Conservation (phyloP, 225 moss, liverwort and hornwort genomes). For the Physcomitrellopsis africana region DNA sequence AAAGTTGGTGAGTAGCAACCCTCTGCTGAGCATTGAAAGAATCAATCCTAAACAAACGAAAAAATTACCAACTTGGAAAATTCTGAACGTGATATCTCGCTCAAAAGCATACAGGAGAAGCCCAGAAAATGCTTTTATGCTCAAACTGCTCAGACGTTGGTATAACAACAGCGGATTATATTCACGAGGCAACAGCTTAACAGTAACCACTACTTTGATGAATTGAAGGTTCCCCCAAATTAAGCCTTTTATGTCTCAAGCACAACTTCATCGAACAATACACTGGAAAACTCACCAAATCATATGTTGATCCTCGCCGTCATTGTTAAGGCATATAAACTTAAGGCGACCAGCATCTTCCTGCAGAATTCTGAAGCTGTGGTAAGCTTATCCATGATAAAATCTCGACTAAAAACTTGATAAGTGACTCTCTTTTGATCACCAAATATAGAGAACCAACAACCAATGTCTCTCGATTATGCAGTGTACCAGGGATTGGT, state of each 20-base stretch:
- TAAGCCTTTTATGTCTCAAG: conserved; percentile 11
- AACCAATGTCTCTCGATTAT: conserved; percentile 3
- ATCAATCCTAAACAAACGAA: not conserved
- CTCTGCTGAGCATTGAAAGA: not conserved
- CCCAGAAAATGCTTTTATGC: conserved; percentile 4
- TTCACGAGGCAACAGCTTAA: not conserved
- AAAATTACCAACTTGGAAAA: not conserved
- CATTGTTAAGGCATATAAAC: conserved; percentile 92
- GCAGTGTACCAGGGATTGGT: conserved; percentile 1
- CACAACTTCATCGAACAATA: conserved; percentile 5
- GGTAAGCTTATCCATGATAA: conserved; percentile 5
- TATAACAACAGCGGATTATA: not conserved
- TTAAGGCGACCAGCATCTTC: conserved; percentile 90
- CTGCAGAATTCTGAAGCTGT: conserved; percentile 48
- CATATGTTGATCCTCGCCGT: conserved; percentile 95
- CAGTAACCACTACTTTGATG: not conserved
- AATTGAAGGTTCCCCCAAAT: not conserved
- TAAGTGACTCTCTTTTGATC: not conserved
- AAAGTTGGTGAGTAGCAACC: not conserved
- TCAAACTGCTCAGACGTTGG: not conserved
- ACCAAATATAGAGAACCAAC: not conserved
- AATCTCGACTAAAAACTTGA: not conserved
- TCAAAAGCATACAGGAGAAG: conserved; percentile 5
- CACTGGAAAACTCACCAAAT: conserved; percentile 67
- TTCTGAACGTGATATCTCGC: conserved; percentile 8